phyloP scores from a whole-genome alignment of 2,329 filamentous ascomycete species.

The Exophiala xenobiotica region DNA sequence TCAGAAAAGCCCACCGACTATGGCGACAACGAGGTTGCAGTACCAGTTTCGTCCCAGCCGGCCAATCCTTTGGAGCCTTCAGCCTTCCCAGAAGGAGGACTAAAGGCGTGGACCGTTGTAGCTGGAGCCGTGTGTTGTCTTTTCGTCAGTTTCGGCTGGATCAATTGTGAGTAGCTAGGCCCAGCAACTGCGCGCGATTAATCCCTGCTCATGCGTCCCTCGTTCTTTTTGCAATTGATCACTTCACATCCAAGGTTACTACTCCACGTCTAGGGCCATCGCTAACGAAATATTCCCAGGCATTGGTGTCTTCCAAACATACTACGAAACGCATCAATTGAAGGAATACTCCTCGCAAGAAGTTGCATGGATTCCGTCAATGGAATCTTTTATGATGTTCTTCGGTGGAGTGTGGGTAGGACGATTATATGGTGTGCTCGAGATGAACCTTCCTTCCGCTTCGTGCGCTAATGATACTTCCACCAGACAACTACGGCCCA shows the following conservation, averaged over 20 bases:
- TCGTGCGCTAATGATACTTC: background rate
- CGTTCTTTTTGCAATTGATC: too few relatives aligned
- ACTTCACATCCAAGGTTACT: too few relatives aligned
- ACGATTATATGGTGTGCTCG: slow-evolving; percentile 23
- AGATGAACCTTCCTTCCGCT: background rate
- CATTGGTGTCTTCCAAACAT: slow-evolving; percentile 59
- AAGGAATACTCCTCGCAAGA: slow-evolving; percentile 52
- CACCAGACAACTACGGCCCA: slow-evolving; percentile 60
- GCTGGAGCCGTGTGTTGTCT: slow-evolving; percentile 44
- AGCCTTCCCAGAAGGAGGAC: slow-evolving; percentile 42
- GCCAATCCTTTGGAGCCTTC: slow-evolving; percentile 28
- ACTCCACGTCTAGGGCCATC: too few relatives aligned
- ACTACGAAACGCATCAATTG: slow-evolving; percentile 55
- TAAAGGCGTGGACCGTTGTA: slow-evolving; percentile 45
- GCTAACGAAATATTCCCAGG: too few relatives aligned
- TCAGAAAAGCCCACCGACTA: slow-evolving; percentile 3
- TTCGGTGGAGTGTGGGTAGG: slow-evolving; percentile 31
- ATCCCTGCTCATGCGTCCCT: too few relatives aligned
- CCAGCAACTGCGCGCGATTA: slow-evolving; percentile 3
- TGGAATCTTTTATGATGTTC: slow-evolving; percentile 49
- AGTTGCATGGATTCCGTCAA: slow-evolving; percentile 60
- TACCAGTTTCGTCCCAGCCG: background rate
- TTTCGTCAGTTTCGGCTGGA: slow-evolving; percentile 42
- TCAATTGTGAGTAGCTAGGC: slow-evolving; percentile 29
- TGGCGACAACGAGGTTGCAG: slow-evolving; percentile 4